Conservation (phyloP, 208 protist genomes). For the Novymonas esmeraldas region DNA sequence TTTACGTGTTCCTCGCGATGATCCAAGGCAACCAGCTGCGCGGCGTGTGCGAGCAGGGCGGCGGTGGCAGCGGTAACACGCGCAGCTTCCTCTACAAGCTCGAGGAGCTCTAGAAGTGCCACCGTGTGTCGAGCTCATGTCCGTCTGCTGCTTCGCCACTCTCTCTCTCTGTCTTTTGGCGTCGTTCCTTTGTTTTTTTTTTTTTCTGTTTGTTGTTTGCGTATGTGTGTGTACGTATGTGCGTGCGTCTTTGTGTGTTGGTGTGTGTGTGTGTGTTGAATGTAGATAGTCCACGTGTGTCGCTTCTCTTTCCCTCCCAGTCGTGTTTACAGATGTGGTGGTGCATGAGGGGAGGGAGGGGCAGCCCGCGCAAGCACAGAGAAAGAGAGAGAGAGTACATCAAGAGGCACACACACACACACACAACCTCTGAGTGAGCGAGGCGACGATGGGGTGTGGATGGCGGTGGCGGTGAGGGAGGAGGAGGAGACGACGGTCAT, state of each 20-base stretch:
- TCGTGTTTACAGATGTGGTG: too few relatives aligned
- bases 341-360: too few relatives aligned
- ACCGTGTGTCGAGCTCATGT: too few relatives aligned
- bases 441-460: too few relatives aligned
- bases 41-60: constrained; percentile 74
- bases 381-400: too few relatives aligned
- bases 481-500: too few relatives aligned
- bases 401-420: too few relatives aligned
- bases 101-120: constrained; percentile 67
- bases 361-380: too few relatives aligned
- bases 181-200: not conserved
- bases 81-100: constrained; percentile 85
- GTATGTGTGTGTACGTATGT: not conserved
- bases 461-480: too few relatives aligned
- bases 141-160: not conserved
- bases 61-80: constrained; percentile 46
- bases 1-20: constrained; percentile 83
- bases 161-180: not conserved
- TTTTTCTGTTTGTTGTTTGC: not conserved
- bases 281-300: not conserved
- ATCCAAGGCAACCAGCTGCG: constrained; percentile 88
- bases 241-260: not conserved
- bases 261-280: constrained; percentile 1
- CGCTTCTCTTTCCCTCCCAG: too few relatives aligned
- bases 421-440: too few relatives aligned